These are phyloP conservation scores for Handroanthus guayacan DNA, from an alignment of 257 asterid species.

Conservation along the genomic window DNA sequence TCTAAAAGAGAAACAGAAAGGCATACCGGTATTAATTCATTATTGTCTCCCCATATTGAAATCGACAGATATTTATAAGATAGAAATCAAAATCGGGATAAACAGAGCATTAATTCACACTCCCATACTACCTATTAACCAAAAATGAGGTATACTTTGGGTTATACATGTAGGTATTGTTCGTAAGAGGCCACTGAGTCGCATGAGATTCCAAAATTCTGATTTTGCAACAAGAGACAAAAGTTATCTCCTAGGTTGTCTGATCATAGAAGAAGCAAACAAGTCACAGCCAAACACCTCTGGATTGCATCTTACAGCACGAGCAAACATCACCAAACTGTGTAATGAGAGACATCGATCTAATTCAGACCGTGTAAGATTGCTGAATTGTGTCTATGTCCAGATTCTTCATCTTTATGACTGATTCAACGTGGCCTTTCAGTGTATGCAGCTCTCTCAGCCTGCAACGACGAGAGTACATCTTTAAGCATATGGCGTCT, in stretches of 20 bases:
- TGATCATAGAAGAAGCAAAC: conserved; percentile 2
- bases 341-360: background rate
- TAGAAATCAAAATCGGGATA: background rate
- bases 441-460: conserved; percentile 61
- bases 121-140: conserved; percentile 20
- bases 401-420: conserved; percentile 74
- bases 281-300: conserved; percentile 2
- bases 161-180: background rate
- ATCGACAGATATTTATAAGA: background rate
- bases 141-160: conserved; percentile 24
- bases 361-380: conserved; percentile 67
- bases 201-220: conserved; percentile 21
- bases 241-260: background rate
- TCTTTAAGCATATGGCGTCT: background rate
- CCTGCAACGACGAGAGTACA: conserved; percentile 37
- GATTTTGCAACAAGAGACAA: background rate
- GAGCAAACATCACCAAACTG: background rate
- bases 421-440: conserved; percentile 72
- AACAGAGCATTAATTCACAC: background rate
- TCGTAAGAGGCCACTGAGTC: background rate
- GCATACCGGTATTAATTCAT: too few species aligned
- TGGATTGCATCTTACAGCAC: background rate
- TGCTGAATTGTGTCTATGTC: conserved; percentile 73
- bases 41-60: background rate
- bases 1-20: too few species aligned